Percentiles rank a stretch among this genome's conserved stretches.
phyloP scores from a whole-genome alignment of 306 rosid species.

The Elaeagnus macrophylla region DNA sequence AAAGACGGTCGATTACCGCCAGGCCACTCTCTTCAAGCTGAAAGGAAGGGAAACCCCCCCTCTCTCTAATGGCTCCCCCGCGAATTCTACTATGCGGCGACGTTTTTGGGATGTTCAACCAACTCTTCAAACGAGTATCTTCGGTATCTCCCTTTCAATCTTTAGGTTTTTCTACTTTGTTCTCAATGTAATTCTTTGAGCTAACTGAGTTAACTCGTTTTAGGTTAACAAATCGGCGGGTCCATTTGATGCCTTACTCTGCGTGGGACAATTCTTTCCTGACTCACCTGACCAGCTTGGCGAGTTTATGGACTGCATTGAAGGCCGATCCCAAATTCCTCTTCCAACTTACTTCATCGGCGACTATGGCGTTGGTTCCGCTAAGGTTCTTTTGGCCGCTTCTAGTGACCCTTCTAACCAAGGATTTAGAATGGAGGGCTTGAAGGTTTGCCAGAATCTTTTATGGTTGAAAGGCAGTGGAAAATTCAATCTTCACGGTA shows the following conservation, averaged over 20 bases:
- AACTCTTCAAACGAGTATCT: slow-evolving; percentile 82
- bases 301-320: slow-evolving; percentile 47
- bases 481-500: slow-evolving; percentile 64
- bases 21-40: too few relatives aligned
- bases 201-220: slow-evolving; percentile 16
- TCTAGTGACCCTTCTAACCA: slow-evolving; percentile 45
- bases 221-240: slow-evolving; percentile 97
- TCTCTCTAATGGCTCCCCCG: slow-evolving; percentile 58
- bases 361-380: slow-evolving; percentile 77
- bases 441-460: slow-evolving; percentile 59
- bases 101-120: slow-evolving; percentile 65
- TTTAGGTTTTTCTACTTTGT: slow-evolving; percentile 10
- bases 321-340: slow-evolving; percentile 60
- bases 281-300: slow-evolving; percentile 57
- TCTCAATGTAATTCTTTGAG: slow-evolving; percentile 3
- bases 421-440: slow-evolving; percentile 91
- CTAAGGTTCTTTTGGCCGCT: slow-evolving; percentile 52
- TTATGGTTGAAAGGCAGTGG: slow-evolving; percentile 99
- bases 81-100: slow-evolving; percentile 87
- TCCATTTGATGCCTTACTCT: slow-evolving; percentile 80
- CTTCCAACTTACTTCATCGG: slow-evolving; percentile 87
- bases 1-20: too few relatives aligned
- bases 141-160: slow-evolving; percentile 38
- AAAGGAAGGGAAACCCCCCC: too few relatives aligned
- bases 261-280: slow-evolving; percentile 95